A percentile compares a stretch with the other conserved stretches of the same genome.
Evolutionary conservation across 768 basidiomycete genomes (phyloP).

Genomic region (Suillus weaverae): DNA sequence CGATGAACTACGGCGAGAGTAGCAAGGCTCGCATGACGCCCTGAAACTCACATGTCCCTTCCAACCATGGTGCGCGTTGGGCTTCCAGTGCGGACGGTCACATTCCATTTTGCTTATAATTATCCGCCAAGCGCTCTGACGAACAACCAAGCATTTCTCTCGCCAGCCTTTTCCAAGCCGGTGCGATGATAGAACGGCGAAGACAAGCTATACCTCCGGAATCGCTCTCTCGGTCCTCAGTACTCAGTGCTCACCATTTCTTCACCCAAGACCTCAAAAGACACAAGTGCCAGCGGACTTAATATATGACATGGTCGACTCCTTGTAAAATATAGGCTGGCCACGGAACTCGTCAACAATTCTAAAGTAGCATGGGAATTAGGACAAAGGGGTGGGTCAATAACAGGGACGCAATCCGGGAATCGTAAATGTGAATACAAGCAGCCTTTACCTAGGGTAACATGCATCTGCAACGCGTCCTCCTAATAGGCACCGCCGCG

Average conservation of each 20-base stretch:
- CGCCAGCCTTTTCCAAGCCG: not conserved
- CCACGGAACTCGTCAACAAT: not conserved
- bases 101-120: not conserved
- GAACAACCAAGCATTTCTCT: not conserved
- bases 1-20: not conserved
- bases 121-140: not conserved
- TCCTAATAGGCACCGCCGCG: not conserved
- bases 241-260: not conserved
- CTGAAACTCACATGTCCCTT: too few relatives aligned
- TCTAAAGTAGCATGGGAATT: not conserved
- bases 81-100: not conserved
- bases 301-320: not conserved
- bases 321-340: not conserved
- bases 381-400: not conserved
- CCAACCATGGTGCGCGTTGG: too few relatives aligned
- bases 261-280: not conserved
- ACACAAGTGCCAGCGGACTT: not conserved
- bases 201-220: not conserved
- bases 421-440: not conserved
- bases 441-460: not conserved
- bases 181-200: not conserved
- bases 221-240: not conserved
- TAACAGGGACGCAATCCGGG: not conserved
- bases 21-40: not conserved
- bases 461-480: not conserved